Base-by-base conservation (phyloP, 139 green algal species). In the Spirogloea muscicola region DNA sequence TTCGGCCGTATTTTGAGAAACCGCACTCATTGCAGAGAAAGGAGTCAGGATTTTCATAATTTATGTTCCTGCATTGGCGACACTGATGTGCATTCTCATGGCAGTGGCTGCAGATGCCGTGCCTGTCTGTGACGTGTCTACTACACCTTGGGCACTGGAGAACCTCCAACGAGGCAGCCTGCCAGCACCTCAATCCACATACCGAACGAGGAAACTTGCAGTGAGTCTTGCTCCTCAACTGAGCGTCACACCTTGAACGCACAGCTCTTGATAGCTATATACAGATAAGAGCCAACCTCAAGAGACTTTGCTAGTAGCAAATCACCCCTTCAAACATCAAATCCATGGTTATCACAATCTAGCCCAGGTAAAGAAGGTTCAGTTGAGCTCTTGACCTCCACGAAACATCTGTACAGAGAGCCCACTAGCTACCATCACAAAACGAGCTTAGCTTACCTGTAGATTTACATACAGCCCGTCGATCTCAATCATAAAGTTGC, bases 1-100 rank as follows among this genome's bases (percentile, higher is more conserved):
- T 68, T 2, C 68, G 73, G 9, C 72, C 84, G 49, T 87, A 84
- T 43, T 77, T 80, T 25, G 39, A 82, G 74, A 85, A 71, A n/a
- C 84, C 84, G 49, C 84, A 89, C 67, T 89, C 83, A 48, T 84
- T 86, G 79, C 84, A 89, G 36, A 88, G 58, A 65, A 89, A 88
- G 25, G 66, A 72, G 51, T 88, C 79, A 4, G 86, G 79, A 36
- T 84, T 82, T 49, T 89, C 84, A 66, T 89, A 87, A 68, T 89
- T 89, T 70, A 89, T 89, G 76, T 87, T 86, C 33, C 84, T 57
- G 63, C 84, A 88, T 16, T 88, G 77, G 18, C 84, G 68, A 60
- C 84, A 89, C 63, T 89, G 84, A 49, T 85, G 85, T 13, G 82
- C 82, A 48, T 89, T 89, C 59, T 89, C 84, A 37, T 81, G 72